A percentile compares a stretch with the other conserved stretches of the same genome.
phyloP scores from a whole-genome alignment of 352 stramenopile species.

The Thraustotheca clavata region DNA sequence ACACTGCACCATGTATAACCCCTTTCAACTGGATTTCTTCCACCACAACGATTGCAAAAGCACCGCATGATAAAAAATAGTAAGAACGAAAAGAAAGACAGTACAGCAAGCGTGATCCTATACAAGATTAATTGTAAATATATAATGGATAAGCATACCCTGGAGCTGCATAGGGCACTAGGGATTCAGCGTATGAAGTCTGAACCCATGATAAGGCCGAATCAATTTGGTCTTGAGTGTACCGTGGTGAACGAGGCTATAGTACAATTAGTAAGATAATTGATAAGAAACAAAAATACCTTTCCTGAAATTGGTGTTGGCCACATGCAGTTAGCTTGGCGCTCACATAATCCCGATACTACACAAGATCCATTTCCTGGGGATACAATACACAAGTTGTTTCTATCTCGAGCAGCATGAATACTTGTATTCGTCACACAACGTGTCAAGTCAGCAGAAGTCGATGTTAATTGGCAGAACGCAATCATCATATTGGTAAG shows the following conservation, averaged over 20 bases:
- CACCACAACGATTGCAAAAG: slow-evolving; percentile 72
- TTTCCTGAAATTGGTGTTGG: slow-evolving; percentile 31
- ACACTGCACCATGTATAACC: slow-evolving; percentile 76
- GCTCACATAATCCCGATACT: slow-evolving; percentile 49
- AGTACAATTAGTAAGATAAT: slow-evolving; percentile 23
- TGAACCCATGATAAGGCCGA: slow-evolving; percentile 57
- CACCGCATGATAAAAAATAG: slow-evolving; percentile 61
- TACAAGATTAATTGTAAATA: not conserved
- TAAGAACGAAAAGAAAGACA: slow-evolving; percentile 45
- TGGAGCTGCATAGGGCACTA: slow-evolving; percentile 57
- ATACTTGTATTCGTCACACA: slow-evolving; percentile 43
- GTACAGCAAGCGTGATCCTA: slow-evolving; percentile 55
- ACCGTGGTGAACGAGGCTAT: slow-evolving; percentile 39
- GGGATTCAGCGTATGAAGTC: slow-evolving; percentile 50
- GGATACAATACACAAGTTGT: slow-evolving; percentile 45
- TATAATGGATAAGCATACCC: slow-evolving; percentile 21
- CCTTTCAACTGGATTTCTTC: slow-evolving; percentile 59
- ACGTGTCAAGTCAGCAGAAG: slow-evolving; percentile 36
- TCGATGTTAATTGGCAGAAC: slow-evolving; percentile 50
- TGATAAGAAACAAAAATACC: not conserved
- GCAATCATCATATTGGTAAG: slow-evolving; percentile 60
- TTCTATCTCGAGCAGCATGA: slow-evolving; percentile 37
- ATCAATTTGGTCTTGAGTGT: slow-evolving; percentile 42
- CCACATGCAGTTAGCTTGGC: slow-evolving; percentile 76
- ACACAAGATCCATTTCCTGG: slow-evolving; percentile 41